phyloP scores from a whole-genome alignment of 768 basidiomycete genomes.

The Lactifluus volemus region DNA sequence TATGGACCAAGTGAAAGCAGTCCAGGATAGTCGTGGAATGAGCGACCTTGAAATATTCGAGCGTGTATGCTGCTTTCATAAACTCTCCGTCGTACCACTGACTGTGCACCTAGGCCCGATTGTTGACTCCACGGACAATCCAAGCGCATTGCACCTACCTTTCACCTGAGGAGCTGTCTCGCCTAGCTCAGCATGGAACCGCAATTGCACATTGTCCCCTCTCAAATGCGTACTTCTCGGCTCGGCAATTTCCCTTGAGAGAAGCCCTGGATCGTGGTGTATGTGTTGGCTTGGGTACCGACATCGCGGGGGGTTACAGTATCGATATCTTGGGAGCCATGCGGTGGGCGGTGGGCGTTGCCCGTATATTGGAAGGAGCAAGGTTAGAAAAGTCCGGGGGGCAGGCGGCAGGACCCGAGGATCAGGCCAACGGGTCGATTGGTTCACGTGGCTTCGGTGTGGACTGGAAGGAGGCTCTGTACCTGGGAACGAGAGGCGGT shows the following conservation, averaged over 20 bases:
- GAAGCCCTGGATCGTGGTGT: constrained; percentile 60
- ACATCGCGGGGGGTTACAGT: constrained; percentile 82
- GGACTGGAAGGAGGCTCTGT: constrained; percentile 76
- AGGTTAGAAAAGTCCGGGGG: constrained; percentile 23
- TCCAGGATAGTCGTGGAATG: constrained; percentile 45
- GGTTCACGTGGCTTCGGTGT: constrained; percentile 36
- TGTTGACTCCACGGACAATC: constrained; percentile 57
- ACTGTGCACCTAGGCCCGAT: constrained; percentile 30
- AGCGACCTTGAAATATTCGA: constrained; percentile 75
- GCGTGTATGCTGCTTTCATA: constrained; percentile 34
- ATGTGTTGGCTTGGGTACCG: constrained; percentile 73
- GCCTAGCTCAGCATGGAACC: constrained; percentile 41
- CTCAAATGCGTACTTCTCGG: constrained; percentile 83
- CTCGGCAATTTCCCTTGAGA: constrained; percentile 54
- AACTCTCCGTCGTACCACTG: neutral
- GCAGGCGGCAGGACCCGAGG: neutral
- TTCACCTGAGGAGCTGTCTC: constrained; percentile 38
- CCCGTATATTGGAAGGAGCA: constrained; percentile 57
- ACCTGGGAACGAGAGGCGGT: constrained; percentile 76
- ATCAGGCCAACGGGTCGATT: neutral
- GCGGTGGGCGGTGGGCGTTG: constrained; percentile 67
- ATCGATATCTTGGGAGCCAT: constrained; percentile 70
- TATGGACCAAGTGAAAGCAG: constrained; percentile 66
- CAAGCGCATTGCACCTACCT: constrained; percentile 91
- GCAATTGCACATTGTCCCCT: constrained; percentile 83